These are phyloP conservation scores for Nannochloropsis gaditana DNA, from an alignment of 108 stramenopile species.

Conservation along the genomic window DNA sequence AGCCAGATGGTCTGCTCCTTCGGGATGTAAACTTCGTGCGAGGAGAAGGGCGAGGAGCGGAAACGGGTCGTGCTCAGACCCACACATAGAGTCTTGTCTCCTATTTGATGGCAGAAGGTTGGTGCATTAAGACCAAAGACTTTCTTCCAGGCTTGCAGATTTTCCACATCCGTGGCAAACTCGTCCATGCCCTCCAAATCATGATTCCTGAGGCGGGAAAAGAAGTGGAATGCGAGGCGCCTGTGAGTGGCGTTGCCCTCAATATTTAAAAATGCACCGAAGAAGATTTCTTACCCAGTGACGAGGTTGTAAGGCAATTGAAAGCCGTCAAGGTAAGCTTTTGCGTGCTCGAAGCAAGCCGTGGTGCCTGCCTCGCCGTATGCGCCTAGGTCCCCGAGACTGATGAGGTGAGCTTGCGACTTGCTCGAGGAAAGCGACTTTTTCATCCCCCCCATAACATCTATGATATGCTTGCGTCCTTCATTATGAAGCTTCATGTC, in stretches of 20 bases:
- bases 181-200: constrained; percentile 90
- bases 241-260: background rate
- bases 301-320: constrained; percentile 53
- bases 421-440: background rate
- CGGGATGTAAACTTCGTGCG: constrained; percentile 85
- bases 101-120: constrained; percentile 67
- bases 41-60: constrained; percentile 73
- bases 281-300: background rate
- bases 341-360: constrained; percentile 60
- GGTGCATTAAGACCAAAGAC: constrained; percentile 65
- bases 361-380: constrained; percentile 60
- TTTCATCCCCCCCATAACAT: constrained; percentile 19
- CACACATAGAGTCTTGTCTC: constrained; percentile 75
- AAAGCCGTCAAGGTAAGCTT: constrained; percentile 62
- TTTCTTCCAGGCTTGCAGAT: constrained; percentile 64
- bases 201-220: constrained; percentile 52
- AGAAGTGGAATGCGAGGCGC: background rate
- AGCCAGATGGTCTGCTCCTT: constrained; percentile 83
- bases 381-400: constrained; percentile 26
- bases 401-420: background rate
- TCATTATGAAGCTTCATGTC: constrained; percentile 52
- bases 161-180: constrained; percentile 75
- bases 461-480: constrained; percentile 45
- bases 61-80: constrained; percentile 74
- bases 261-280: background rate